Conservation (phyloP, 164 flowering plant genomes). For the Aristolochia fimbriata region DNA sequence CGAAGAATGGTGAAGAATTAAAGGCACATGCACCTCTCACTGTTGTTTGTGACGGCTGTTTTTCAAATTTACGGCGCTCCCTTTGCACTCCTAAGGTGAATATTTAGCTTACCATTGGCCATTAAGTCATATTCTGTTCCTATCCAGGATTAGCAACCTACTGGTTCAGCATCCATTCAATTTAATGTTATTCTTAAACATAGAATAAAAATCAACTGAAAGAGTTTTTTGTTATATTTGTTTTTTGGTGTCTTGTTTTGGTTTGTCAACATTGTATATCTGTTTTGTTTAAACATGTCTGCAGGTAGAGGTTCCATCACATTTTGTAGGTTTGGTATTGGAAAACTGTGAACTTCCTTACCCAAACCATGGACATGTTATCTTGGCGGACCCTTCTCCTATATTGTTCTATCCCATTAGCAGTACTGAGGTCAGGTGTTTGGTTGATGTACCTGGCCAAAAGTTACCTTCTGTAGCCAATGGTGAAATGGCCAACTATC, state of each 20-base stretch:
- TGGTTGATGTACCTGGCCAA: conserved; percentile 94
- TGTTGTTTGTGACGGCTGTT: conserved; percentile 91
- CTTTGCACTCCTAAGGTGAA: conserved; percentile 75
- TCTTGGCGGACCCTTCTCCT: conserved; percentile 84
- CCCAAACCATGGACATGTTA: conserved; percentile 87
- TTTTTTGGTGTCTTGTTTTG: neutral
- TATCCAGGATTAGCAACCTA: too few relatives aligned
- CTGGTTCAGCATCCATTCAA: neutral
- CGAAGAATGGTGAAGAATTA: conserved; percentile 50
- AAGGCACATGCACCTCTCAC: conserved; percentile 76
- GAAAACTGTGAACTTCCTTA: conserved; percentile 82
- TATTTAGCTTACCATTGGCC: neutral
- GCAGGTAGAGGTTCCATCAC: conserved; percentile 88
- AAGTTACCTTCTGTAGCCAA: conserved; percentile 82
- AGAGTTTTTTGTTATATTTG: too few relatives aligned
- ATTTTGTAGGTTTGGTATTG: conserved; percentile 78
- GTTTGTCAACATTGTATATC: neutral
- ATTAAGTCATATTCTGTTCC: too few relatives aligned
- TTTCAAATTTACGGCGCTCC: conserved; percentile 82
- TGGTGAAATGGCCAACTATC: conserved; percentile 82
- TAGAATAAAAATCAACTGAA: too few relatives aligned
- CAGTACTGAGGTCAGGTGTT: conserved; percentile 77
- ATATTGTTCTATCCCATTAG: conserved; percentile 86
- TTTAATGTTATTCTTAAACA: neutral
- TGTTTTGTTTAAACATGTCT: neutral